phyloP scores from a whole-genome alignment of 2,329 filamentous ascomycete species.

The Sporothrix phasma region DNA sequence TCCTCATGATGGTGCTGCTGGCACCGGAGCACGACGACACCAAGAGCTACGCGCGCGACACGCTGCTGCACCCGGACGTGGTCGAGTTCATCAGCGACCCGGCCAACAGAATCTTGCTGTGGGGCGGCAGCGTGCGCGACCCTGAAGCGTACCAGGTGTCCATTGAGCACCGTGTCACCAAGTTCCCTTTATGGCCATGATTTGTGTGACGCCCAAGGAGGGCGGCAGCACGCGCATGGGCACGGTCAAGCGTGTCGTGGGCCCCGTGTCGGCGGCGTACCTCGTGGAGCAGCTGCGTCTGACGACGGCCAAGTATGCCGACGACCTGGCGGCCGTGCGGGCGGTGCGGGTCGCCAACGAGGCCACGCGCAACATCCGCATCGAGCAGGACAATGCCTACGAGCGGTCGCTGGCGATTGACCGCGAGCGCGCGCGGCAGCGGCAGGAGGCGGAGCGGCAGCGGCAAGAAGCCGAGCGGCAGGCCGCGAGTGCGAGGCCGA shows the following conservation, averaged over 20 bases:
- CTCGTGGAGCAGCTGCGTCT: conserved; percentile 66
- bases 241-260: conserved; percentile 68
- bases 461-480: conserved; percentile 43
- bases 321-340: conserved; percentile 64
- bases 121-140: conserved; percentile 88
- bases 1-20: conserved; percentile 76
- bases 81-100: conserved; percentile 64
- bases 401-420: conserved; percentile 84
- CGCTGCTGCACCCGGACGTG: conserved; percentile 66
- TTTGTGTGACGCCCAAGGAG: conserved; percentile 79
- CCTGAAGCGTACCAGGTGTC: conserved; percentile 91
- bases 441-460: conserved; percentile 55
- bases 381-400: conserved; percentile 87
- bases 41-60: conserved; percentile 68
- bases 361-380: conserved; percentile 67
- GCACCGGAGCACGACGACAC: conserved; percentile 95
- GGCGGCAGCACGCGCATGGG: conserved; percentile 70
- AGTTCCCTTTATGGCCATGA: conserved; percentile 84
- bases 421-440: conserved; percentile 68
- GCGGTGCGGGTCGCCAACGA: conserved; percentile 70
- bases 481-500: conserved; percentile 53
- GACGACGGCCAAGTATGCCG: conserved; percentile 65
- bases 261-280: conserved; percentile 58
- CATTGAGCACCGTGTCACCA: conserved; percentile 76
- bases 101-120: conserved; percentile 71